Evolutionary conservation across 441 rosid genomes (phyloP).

Genomic region (Adansonia madagascariensis): DNA sequence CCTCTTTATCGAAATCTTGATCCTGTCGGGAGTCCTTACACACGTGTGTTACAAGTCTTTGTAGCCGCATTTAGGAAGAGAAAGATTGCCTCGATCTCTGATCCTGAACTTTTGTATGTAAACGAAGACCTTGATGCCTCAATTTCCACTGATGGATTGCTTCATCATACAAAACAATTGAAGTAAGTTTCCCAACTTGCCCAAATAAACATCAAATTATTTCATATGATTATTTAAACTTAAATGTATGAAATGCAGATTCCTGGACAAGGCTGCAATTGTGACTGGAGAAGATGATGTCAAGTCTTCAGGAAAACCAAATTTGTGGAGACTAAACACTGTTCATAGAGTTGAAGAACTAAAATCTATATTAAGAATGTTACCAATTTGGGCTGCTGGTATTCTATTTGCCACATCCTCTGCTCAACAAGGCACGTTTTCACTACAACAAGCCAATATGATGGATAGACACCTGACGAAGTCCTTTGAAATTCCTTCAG

Average conservation of each 20-base stretch:
- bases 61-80: constrained; percentile 67
- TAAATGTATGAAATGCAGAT: constrained; percentile 37
- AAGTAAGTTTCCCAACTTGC: constrained; percentile 35
- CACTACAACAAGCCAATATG: constrained; percentile 76
- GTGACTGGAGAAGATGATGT: constrained; percentile 44
- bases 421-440: constrained; percentile 77
- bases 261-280: constrained; percentile 65
- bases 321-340: constrained; percentile 63
- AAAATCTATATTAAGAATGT: constrained; percentile 59
- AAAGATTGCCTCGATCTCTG: constrained; percentile 40
- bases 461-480: constrained; percentile 67
- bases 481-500: constrained; percentile 75
- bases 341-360: constrained; percentile 75
- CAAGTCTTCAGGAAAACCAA: constrained; percentile 35
- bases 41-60: constrained; percentile 55
- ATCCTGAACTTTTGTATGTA: constrained; percentile 43
- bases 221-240: no score
- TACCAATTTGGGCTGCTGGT: constrained; percentile 72
- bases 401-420: constrained; percentile 63
- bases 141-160: constrained; percentile 59
- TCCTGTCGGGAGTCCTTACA: constrained; percentile 70
- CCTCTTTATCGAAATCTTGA: constrained; percentile 58
- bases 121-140: constrained; percentile 57
- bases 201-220: no score
- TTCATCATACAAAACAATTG: constrained; percentile 50